Evolutionary conservation across 495 filamentous ascomycete species (phyloP).

Genomic region (Patellaria atrata): DNA sequence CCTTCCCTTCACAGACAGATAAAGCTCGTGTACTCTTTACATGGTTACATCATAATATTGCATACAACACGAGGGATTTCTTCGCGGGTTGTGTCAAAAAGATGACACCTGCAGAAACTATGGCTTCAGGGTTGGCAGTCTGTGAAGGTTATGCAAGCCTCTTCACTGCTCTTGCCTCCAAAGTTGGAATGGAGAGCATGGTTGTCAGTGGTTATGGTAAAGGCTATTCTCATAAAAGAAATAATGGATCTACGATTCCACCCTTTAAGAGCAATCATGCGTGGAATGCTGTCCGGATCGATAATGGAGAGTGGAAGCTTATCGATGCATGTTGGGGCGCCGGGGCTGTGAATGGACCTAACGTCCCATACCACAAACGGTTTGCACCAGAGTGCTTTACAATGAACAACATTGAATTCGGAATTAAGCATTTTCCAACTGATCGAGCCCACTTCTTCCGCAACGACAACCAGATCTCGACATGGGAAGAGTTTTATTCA

Average conservation of each 20-base stretch:
- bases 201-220: slow-evolving; percentile 74
- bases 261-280: slow-evolving; percentile 53
- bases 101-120: slow-evolving; percentile 50
- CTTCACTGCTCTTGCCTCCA: slow-evolving; percentile 56
- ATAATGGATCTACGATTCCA: slow-evolving; percentile 43
- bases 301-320: slow-evolving; percentile 78
- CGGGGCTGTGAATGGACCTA: slow-evolving; percentile 39
- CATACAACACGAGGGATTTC: slow-evolving; percentile 67
- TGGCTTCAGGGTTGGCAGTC: slow-evolving; percentile 65
- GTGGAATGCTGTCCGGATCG: slow-evolving; percentile 86
- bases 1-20: slow-evolving; percentile 70
- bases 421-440: slow-evolving; percentile 58
- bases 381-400: slow-evolving; percentile 62
- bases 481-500: slow-evolving; percentile 83
- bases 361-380: slow-evolving; percentile 43
- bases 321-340: slow-evolving; percentile 91
- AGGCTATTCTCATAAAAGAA: slow-evolving; percentile 53
- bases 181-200: slow-evolving; percentile 56
- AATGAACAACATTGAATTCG: slow-evolving; percentile 72
- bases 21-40: slow-evolving; percentile 87
- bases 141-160: slow-evolving; percentile 86
- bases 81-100: slow-evolving; percentile 52
- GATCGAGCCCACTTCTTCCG: slow-evolving; percentile 57
- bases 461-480: slow-evolving; percentile 39
- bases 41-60: slow-evolving; percentile 89